Evolutionary conservation across 257 asterid genomes (phyloP).

Genomic region (Nicotiana otophora): DNA sequence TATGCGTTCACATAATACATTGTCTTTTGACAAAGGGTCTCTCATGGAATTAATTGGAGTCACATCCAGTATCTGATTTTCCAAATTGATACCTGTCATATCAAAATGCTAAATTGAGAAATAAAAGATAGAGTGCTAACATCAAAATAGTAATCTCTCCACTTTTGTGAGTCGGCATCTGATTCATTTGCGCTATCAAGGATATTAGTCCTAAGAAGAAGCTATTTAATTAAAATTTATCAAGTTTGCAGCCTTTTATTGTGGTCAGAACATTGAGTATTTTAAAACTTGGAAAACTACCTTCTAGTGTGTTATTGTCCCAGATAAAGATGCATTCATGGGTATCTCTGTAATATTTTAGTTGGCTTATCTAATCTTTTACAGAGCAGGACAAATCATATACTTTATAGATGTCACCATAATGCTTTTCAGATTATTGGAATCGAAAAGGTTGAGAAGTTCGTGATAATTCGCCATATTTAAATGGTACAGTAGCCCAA

Average conservation of each 20-base stretch:
- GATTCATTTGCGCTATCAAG: neutral
- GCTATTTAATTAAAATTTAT: neutral
- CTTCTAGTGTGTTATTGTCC: neutral
- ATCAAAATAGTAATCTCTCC: neutral
- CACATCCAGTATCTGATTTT: constrained; percentile 45
- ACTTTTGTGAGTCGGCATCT: neutral
- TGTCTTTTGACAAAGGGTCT: constrained; percentile 33
- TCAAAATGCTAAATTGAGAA: neutral
- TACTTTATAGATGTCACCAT: neutral
- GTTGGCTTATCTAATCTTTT: neutral
- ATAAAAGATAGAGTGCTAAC: neutral
- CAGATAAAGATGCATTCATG: neutral
- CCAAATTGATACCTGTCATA: constrained; percentile 46
- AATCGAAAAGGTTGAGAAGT: neutral
- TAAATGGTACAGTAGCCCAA: neutral
- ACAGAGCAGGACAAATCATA: neutral
- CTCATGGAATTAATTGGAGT: constrained; percentile 41
- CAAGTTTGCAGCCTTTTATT: neutral
- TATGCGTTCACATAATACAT: constrained; percentile 60
- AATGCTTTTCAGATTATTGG: neutral
- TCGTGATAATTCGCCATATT: neutral
- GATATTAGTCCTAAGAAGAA: neutral
- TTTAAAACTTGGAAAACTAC: neutral
- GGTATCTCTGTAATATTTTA: neutral
- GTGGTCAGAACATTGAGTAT: neutral